Evolutionary conservation across 2,329 filamentous ascomycete species (phyloP), one percentile per base, ranked within the genome.

Genomic region (Trichophyton equinum): DNA sequence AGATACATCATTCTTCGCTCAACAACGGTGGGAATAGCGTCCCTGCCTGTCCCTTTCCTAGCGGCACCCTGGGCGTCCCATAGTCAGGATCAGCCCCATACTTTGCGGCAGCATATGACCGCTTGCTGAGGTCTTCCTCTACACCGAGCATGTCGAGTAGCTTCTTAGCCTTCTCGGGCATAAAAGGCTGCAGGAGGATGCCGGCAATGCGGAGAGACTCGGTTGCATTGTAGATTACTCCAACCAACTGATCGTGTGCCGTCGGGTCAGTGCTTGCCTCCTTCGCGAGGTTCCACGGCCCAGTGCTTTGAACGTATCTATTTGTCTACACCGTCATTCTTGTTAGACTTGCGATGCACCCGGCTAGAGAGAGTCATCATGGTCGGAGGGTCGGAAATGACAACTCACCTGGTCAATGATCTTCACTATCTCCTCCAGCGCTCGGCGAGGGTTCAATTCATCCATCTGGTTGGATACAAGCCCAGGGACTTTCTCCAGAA

Each of bases 131-230:
- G 47, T 70, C 65, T 55, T 67, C 62, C 7, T 77, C 75, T 3
- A 99, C 91, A 1, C 88, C 86, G 7, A 99, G 77, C 68, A 86
- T 81, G 70, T 96, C 87, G 0, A 99, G 81, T 36, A 96, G 74
- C 65, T 83, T 76, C 9, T 75, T 74, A 55, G 89, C 82, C 73
- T 95, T 95, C 46, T 77, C 79, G 0, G 94, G 94, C 81, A 99
- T 95, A 69, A 91, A 89, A 1, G 94, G 91, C 72, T 96, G 91
- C 51, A 99, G 77, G 55, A 97, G 77, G 66, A 99, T 96, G 13
- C 86, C 89, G 0, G 80, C 78, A 25, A 96, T 83, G 42, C 94
- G 86, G 55, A 96, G 72, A 3, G 87, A 82, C 74, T 99, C 94
- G 7, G 85, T 82, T 49, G 80, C 78, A 49, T 87, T 79, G 71